These are phyloP conservation scores for Oryza australiensis DNA, from an alignment of 176 grass and related monocot species.

Conservation along the genomic window DNA sequence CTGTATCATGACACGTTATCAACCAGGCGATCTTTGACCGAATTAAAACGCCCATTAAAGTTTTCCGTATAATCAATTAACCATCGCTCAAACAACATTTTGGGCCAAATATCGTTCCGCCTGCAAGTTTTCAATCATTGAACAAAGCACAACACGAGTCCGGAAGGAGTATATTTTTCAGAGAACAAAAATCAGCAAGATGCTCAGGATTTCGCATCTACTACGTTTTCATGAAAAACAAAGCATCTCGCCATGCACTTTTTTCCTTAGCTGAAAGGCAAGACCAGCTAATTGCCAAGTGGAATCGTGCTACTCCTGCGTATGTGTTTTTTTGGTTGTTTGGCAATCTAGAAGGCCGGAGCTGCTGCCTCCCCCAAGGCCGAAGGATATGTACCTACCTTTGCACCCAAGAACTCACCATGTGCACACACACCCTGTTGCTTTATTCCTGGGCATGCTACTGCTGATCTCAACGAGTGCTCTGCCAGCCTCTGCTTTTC, in stretches of 20 bases:
- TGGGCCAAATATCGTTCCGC: not conserved
- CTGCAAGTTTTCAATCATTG: not conserved
- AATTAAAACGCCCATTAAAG: too few species aligned
- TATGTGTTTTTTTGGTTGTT: not conserved
- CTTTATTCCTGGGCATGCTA: slow-evolving; percentile 40
- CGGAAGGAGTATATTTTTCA: not conserved
- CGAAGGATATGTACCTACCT: slow-evolving; percentile 26
- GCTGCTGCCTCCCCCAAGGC: not conserved
- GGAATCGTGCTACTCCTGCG: not conserved
- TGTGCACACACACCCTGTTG: slow-evolving; percentile 30
- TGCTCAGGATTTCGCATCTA: slow-evolving; percentile 19
- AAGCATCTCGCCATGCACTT: not conserved
- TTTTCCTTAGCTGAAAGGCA: not conserved
- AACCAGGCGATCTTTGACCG: too few species aligned
- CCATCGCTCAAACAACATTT: too few species aligned
- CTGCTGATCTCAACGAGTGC: not conserved
- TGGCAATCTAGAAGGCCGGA: not conserved
- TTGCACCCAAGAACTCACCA: slow-evolving; percentile 36
- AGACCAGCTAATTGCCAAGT: not conserved
- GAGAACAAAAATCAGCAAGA: not conserved
- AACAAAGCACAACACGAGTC: not conserved
- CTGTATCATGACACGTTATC: too few species aligned
- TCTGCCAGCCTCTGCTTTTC: not conserved
- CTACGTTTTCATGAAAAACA: not conserved
- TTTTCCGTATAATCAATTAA: too few species aligned